Evolutionary conservation across 2,329 filamentous ascomycete species (phyloP), one percentile per base, ranked within the genome.

Genomic region (Clonostachys rhizophaga): DNA sequence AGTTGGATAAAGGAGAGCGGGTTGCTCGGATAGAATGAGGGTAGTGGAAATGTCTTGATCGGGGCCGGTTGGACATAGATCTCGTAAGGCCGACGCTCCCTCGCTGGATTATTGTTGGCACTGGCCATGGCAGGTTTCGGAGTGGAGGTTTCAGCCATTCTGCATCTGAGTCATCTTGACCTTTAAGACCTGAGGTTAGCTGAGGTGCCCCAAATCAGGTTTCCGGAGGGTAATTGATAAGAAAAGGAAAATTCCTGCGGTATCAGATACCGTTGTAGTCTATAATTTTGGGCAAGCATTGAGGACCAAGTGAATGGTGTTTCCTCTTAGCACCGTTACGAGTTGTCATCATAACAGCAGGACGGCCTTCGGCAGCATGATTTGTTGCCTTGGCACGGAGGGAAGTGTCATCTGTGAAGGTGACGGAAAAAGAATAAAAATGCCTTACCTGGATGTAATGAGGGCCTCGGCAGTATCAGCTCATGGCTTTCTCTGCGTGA

Each of bases 181-280:
- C 70, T 75, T 54, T 52, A 14, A 40, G 14, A 17, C 18, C 30
- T 16, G 13, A 40, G 40, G 24, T 30, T 30, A 30, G 24, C 24
- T 30, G 24, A 10, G 9, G 24, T 30, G 24, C 9, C 8, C 24
- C 9, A 30, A 30, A 30, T 30, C 24, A 30, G 9, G 24, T 30
- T 30, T 30, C 24, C 4, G 24, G 24, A 9, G 16, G 16, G 24
- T 30, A 7, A 3, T 30, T 30, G 9, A 30, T 30, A 11, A 42
- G 16, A 42, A 17, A 17, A 36, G 24, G 42, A 39, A 42, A 34
- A 43, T 48, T 46, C 47, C 45, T 46, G 55, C 39, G 50, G 49
- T 36, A 79, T 94, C 89, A 94, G 89, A 94, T 94, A 94, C 89
- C 89, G 89, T 94, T 92, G 88, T 94, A 94, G 89, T 94, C 88